Evolutionary conservation across 306 rosid species (phyloP).

Genomic region (Canavalia ensiformis): DNA sequence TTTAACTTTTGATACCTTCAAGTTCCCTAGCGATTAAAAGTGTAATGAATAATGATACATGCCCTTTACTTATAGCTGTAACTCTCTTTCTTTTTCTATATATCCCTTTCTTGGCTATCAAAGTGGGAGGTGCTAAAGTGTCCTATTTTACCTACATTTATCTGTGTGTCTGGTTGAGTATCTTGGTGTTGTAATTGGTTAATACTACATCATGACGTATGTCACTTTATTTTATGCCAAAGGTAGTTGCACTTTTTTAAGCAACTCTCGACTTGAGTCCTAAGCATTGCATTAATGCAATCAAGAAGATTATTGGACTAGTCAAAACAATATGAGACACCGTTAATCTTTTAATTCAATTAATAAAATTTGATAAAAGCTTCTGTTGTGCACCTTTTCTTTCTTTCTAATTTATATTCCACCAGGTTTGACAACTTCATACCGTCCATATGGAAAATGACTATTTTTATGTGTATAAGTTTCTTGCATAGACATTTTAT

Average conservation of each 20-base stretch:
- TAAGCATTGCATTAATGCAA: slow-evolving; percentile 5
- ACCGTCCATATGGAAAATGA: background rate
- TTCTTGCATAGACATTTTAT: slow-evolving; percentile 1
- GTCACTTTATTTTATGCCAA: slow-evolving; percentile 17
- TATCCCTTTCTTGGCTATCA: background rate
- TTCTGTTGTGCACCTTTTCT: background rate
- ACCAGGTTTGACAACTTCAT: slow-evolving; percentile 1
- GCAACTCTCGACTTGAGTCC: slow-evolving; percentile 8
- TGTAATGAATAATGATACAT: background rate
- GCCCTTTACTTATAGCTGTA: slow-evolving; percentile 1
- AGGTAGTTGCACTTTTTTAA: slow-evolving; percentile 24
- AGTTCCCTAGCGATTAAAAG: background rate
- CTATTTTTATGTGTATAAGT: background rate
- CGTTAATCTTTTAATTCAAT: background rate
- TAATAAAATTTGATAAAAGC: background rate
- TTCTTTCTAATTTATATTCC: background rate
- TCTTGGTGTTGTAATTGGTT: slow-evolving; percentile 28
- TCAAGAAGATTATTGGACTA: background rate
- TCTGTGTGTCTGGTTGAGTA: slow-evolving; percentile 20
- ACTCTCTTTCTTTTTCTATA: background rate
- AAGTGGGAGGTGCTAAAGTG: background rate
- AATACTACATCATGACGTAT: background rate
- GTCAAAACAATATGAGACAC: slow-evolving; percentile 1
- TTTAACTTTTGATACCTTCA: background rate
- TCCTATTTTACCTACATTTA: background rate